A percentile compares a stretch with the other conserved stretches of the same genome.
Conservation (phyloP, 2,329 filamentous ascomycete genomes). For the Xylariaceae sp. region DNA sequence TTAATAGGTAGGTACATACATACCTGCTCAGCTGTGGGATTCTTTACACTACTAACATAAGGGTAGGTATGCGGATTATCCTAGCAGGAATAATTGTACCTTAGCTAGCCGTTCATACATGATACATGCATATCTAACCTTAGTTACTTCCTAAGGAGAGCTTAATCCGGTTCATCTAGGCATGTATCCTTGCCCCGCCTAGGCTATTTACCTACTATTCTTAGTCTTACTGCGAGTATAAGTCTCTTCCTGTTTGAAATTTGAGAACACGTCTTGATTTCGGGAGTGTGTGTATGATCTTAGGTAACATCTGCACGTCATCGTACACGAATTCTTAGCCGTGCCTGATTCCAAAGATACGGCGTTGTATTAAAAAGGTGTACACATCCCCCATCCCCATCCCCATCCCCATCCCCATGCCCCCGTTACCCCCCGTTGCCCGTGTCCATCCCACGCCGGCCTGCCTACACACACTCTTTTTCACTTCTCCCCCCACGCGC, state of each 20-base stretch:
- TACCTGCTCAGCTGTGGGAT: background rate
- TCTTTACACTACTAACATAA: background rate
- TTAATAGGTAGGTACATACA: constrained; percentile 13
- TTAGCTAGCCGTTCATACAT: constrained; percentile 19
- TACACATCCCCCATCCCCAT: constrained; percentile 11
- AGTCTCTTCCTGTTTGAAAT: background rate
- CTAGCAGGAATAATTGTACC: no score
- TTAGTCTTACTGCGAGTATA: background rate
- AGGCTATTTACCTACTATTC: background rate
- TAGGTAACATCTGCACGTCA: constrained; percentile 30
- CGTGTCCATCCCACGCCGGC: background rate
- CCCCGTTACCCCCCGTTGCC: background rate
- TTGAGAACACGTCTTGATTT: background rate
- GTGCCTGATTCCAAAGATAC: constrained; percentile 18
- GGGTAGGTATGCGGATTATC: no score
- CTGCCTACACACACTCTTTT: constrained; percentile 3
- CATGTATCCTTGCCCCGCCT: constrained; percentile 20
- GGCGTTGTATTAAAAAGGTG: constrained; percentile 19
- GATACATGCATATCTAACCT: background rate
- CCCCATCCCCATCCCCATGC: background rate
- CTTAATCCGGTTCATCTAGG: constrained; percentile 1
- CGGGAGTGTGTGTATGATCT: constrained; percentile 19
- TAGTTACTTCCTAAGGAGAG: constrained; percentile 1
- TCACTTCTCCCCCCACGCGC: constrained; percentile 7
- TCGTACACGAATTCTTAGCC: constrained; percentile 11